phyloP scores from a whole-genome alignment of 2,329 filamentous ascomycete species.

The Neofusicoccum laricinum region DNA sequence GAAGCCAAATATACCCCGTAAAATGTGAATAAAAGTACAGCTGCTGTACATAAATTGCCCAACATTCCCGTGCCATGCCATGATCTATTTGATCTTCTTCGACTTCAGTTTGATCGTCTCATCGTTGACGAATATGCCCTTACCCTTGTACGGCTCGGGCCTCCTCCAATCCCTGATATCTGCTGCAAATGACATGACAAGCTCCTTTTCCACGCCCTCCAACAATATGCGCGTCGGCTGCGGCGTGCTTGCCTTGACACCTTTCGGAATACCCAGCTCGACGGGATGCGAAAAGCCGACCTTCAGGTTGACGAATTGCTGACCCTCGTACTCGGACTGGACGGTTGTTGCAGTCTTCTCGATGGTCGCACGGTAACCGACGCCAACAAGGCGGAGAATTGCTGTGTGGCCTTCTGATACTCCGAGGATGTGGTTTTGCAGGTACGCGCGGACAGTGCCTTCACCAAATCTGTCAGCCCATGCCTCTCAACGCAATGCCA shows the following conservation, averaged over 20 bases:
- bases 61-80: background rate
- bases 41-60: conserved; percentile 1
- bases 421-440: conserved; percentile 86
- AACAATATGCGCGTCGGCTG: conserved; percentile 88
- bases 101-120: conserved; percentile 98
- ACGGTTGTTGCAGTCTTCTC: conserved; percentile 71
- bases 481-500: background rate
- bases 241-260: conserved; percentile 82
- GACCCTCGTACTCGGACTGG: conserved; percentile 67
- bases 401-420: conserved; percentile 96
- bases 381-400: conserved; percentile 87
- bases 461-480: background rate
- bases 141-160: conserved; percentile 98
- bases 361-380: conserved; percentile 88
- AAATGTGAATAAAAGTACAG: conserved; percentile 14
- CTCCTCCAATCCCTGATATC: conserved; percentile 82
- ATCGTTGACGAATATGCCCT: conserved; percentile 97
- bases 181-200: conserved; percentile 88
- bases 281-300: conserved; percentile 96
- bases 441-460: conserved; percentile 88
- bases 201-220: conserved; percentile 82
- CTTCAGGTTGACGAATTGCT: conserved; percentile 89
- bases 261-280: conserved; percentile 77
- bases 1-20: conserved; percentile 13
- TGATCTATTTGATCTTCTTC: conserved; percentile 61